Conservation (phyloP, 345 rosid genomes). For the Noccaea bulbosa region DNA sequence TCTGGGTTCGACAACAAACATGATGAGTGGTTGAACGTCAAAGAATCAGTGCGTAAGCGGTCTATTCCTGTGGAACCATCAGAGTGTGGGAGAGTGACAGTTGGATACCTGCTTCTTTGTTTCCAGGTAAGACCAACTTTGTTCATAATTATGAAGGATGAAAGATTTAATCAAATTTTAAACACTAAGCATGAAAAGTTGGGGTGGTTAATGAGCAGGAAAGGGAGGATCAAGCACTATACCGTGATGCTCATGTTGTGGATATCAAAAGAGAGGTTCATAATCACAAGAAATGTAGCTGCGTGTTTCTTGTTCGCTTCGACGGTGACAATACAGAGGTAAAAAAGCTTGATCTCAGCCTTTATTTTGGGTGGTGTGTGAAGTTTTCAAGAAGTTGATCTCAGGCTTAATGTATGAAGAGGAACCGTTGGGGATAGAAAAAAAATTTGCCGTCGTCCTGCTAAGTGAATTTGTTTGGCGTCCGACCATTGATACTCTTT, state of each 20-base stretch:
- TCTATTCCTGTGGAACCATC: conserved; percentile 85
- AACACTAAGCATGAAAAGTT: neutral
- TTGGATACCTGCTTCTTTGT: conserved; percentile 77
- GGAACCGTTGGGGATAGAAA: conserved; percentile 35
- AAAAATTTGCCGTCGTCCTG: conserved; percentile 41
- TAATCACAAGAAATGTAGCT: conserved; percentile 52
- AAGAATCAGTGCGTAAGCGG: conserved; percentile 62
- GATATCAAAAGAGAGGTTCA: conserved; percentile 60
- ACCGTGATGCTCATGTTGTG: conserved; percentile 68
- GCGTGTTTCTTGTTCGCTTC: conserved; percentile 65
- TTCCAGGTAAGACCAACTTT: conserved; percentile 58
- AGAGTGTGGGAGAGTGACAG: conserved; percentile 64
- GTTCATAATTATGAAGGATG: conserved; percentile 1
- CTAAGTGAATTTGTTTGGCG: neutral
- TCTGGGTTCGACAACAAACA: conserved; percentile 66
- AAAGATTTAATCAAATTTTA: neutral
- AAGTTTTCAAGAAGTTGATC: conserved; percentile 15
- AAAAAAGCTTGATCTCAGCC: conserved; percentile 16
- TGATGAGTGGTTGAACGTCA: conserved; percentile 94
- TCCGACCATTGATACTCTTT: neutral
- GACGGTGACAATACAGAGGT: conserved; percentile 61
- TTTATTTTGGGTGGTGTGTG: conserved; percentile 11
- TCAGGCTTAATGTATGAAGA: conserved; percentile 22
- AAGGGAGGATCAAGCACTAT: conserved; percentile 57
- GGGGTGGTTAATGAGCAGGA: conserved; percentile 52